These are phyloP conservation scores for Nakaseomyces nivariensis DNA, from an alignment of 1,139 yeast genomes.

Conservation along the genomic window DNA sequence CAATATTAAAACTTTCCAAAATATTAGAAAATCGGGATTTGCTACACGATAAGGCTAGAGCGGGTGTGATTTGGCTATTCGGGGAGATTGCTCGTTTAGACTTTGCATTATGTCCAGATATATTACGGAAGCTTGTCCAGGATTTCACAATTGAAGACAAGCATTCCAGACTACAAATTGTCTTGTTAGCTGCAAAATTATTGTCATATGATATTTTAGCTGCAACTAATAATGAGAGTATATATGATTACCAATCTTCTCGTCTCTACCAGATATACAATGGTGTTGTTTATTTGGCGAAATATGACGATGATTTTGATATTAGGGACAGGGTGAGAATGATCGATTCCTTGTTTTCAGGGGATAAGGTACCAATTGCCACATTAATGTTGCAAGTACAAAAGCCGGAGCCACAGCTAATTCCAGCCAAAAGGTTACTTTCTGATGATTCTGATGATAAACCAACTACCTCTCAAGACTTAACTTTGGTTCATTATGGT, in stretches of 20 bases:
- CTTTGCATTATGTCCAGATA: slow-evolving; percentile 65
- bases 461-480: neutral
- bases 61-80: slow-evolving; percentile 82
- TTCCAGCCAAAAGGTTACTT: slow-evolving; percentile 28
- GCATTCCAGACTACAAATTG: slow-evolving; percentile 57
- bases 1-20: slow-evolving; percentile 35
- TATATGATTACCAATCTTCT: slow-evolving; percentile 31
- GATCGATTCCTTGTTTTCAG: slow-evolving; percentile 41
- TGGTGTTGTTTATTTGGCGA: slow-evolving; percentile 53
- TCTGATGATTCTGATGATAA: neutral
- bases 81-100: slow-evolving; percentile 59
- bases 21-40: slow-evolving; percentile 13
- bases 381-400: slow-evolving; percentile 74
- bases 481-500: neutral
- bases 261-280: slow-evolving; percentile 49
- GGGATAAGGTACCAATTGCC: slow-evolving; percentile 48
- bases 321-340: slow-evolving; percentile 80
- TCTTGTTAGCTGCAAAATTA: slow-evolving; percentile 67
- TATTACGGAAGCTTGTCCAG: slow-evolving; percentile 50
- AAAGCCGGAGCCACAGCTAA: slow-evolving; percentile 40
- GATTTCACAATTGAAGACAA: slow-evolving; percentile 47
- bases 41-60: slow-evolving; percentile 45
- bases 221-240: slow-evolving; percentile 11
- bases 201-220: slow-evolving; percentile 41
- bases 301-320: slow-evolving; percentile 68